These are phyloP conservation scores for Starmerella kuoi DNA, from an alignment of 805 yeast genomes.

Conservation along the genomic window DNA sequence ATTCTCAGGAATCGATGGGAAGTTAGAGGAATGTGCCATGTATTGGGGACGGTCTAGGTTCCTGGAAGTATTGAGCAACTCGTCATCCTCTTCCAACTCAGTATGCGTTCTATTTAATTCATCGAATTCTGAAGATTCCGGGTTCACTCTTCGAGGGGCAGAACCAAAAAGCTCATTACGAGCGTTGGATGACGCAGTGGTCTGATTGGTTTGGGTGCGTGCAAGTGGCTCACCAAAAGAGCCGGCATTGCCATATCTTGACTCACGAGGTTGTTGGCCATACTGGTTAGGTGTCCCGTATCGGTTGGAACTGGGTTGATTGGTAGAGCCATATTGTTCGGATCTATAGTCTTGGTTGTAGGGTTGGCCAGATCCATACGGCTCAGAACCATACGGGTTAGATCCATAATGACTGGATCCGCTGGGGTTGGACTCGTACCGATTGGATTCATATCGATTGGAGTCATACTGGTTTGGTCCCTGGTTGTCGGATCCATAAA, in stretches of 20 bases:
- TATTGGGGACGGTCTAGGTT: constrained; percentile 7
- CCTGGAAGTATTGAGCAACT: constrained; percentile 3
- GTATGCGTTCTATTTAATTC: constrained; percentile 24
- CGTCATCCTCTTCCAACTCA: constrained; percentile 18
- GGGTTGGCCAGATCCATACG: background rate
- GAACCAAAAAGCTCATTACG: constrained; percentile 26
- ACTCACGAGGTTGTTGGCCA: background rate
- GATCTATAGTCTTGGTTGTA: too few relatives aligned
- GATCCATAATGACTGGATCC: background rate
- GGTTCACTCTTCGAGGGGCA: constrained; percentile 4
- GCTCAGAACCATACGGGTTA: background rate
- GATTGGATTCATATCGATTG: background rate
- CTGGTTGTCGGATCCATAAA: background rate
- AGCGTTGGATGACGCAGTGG: constrained; percentile 14
- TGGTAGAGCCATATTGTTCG: too few relatives aligned
- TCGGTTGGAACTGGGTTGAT: background rate
- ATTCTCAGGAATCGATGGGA: background rate
- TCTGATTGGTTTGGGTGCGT: constrained; percentile 20
- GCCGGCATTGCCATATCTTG: constrained; percentile 1
- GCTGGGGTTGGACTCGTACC: background rate
- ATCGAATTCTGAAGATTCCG: constrained; percentile 18
- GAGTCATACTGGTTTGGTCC: background rate
- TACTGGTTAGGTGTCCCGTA: background rate
- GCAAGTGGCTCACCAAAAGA: constrained; percentile 9
- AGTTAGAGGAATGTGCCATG: constrained; percentile 1